Percentiles rank a stretch among this genome's conserved stretches.
Evolutionary conservation across 164 flowering plant genomes (phyloP).

Genomic region (Vitis amurensis): DNA sequence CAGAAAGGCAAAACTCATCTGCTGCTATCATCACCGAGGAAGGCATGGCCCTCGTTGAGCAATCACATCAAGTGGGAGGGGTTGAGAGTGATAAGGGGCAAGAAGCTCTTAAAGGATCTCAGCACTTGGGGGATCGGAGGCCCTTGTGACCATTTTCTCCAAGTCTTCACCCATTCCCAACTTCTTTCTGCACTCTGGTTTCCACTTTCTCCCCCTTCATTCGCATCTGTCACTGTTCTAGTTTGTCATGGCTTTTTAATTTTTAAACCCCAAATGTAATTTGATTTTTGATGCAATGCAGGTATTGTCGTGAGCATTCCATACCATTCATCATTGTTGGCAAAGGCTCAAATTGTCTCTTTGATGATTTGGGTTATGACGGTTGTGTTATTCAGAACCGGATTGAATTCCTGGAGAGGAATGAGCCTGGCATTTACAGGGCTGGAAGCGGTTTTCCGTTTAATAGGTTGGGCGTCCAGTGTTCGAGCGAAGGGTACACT

Average conservation of each 20-base stretch:
- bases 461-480: conserved; percentile 35
- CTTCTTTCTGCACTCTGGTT: conserved; percentile 39
- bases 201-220: neutral
- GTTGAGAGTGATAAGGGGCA: conserved; percentile 15
- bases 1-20: neutral
- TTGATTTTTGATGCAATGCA: conserved; percentile 7
- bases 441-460: conserved; percentile 50
- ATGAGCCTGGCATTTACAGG: conserved; percentile 38
- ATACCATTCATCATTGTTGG: conserved; percentile 39
- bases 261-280: neutral
- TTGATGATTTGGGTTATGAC: conserved; percentile 51
- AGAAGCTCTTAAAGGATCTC: conserved; percentile 33
- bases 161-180: conserved; percentile 33
- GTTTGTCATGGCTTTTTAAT: no score
- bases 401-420: conserved; percentile 40
- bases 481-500: conserved; percentile 39
- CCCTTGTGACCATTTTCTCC: conserved; percentile 36
- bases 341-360: conserved; percentile 59
- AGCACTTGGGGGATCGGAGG: conserved; percentile 51
- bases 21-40: conserved; percentile 1
- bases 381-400: conserved; percentile 50
- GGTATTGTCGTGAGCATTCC: conserved; percentile 31
- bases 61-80: conserved; percentile 2
- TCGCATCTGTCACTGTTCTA: neutral
- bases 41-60: neutral